phyloP scores from a whole-genome alignment of 345 rosid genomes.

The Balakata baccata region DNA sequence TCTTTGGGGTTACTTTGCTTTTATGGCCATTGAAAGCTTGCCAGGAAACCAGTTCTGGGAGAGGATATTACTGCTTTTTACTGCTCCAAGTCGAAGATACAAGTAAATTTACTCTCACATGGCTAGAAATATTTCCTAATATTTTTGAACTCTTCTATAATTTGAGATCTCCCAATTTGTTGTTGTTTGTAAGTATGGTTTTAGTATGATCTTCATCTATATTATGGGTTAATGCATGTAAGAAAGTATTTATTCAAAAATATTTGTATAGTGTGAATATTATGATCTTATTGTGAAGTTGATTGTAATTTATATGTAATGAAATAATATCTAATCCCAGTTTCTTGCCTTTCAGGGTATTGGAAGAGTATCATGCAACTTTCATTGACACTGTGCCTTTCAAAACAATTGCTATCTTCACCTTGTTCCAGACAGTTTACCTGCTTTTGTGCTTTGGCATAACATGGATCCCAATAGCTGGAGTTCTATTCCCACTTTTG shows the following conservation, averaged over 20 bases:
- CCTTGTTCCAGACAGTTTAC: constrained; percentile 74
- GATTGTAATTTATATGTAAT: neutral
- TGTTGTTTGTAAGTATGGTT: neutral
- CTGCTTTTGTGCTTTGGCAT: constrained; percentile 81
- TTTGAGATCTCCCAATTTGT: neutral
- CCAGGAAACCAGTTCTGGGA: constrained; percentile 99
- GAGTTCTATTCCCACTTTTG: constrained; percentile 83
- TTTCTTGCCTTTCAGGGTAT: constrained; percentile 47
- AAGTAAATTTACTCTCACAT: constrained; percentile 46
- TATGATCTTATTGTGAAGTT: neutral
- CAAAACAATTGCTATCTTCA: constrained; percentile 65
- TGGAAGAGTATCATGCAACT: constrained; percentile 71
- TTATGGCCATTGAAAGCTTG: constrained; percentile 94
- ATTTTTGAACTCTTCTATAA: neutral
- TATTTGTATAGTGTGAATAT: neutral
- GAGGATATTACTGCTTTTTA: constrained; percentile 84
- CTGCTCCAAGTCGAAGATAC: constrained; percentile 89
- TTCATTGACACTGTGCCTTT: constrained; percentile 89
- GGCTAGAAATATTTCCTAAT: neutral
- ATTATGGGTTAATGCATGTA: neutral
- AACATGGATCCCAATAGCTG: constrained; percentile 92
- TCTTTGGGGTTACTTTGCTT: constrained; percentile 98
- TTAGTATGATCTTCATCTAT: neutral
- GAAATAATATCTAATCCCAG: constrained; percentile 6
- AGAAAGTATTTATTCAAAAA: neutral